phyloP scores from a whole-genome alignment of 345 rosid genomes.

The Cardiospermum halicacabum region DNA sequence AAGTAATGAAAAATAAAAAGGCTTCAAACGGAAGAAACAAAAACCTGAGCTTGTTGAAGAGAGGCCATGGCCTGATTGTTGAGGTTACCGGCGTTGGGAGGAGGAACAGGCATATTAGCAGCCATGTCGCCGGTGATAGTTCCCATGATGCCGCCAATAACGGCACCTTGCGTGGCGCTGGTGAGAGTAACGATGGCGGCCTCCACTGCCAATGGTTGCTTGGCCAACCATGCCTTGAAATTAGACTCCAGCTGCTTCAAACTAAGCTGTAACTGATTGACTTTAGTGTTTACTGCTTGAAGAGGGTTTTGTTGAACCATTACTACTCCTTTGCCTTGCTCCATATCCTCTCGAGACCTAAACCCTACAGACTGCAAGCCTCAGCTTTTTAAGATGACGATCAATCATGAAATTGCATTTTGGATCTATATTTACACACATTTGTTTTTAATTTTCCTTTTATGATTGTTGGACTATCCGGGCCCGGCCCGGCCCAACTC shows the following conservation, averaged over 20 bases:
- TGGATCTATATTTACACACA: background rate
- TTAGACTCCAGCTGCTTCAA: slow-evolving; percentile 52
- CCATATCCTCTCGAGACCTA: slow-evolving; percentile 29
- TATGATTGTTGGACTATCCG: background rate
- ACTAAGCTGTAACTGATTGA: slow-evolving; percentile 55
- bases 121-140: slow-evolving; percentile 56
- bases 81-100: slow-evolving; percentile 42
- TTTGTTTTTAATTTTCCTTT: background rate
- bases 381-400: background rate
- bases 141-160: slow-evolving; percentile 80
- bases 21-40: background rate
- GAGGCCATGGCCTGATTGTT: slow-evolving; percentile 87
- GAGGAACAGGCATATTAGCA: slow-evolving; percentile 35
- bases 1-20: background rate
- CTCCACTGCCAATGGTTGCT: slow-evolving; percentile 70
- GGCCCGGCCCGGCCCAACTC: background rate
- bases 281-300: slow-evolving; percentile 45
- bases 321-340: slow-evolving; percentile 41
- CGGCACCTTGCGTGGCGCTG: slow-evolving; percentile 71
- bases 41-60: slow-evolving; percentile 83
- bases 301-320: slow-evolving; percentile 53
- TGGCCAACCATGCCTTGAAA: slow-evolving; percentile 70
- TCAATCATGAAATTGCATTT: background rate
- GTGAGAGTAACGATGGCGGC: slow-evolving; percentile 76
- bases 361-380: slow-evolving; percentile 4